phyloP scores from a whole-genome alignment of 2,329 filamentous ascomycete genomes.

The Torrubiellomyces zombiae region DNA sequence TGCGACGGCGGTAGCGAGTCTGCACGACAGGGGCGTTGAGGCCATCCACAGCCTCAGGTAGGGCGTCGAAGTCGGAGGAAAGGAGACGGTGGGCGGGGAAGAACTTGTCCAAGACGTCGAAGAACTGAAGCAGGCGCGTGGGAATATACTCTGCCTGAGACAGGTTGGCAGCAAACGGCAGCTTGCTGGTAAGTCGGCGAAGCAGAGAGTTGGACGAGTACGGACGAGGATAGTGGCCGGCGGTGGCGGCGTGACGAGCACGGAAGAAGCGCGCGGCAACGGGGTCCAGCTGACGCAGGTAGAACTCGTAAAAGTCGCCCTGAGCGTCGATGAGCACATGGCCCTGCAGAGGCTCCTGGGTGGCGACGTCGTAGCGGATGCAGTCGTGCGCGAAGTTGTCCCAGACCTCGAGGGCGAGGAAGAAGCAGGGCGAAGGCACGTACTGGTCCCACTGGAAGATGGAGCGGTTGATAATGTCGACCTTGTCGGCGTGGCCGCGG shows the following conservation, averaged over 20 bases:
- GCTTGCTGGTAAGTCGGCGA: constrained; percentile 41
- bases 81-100: constrained; percentile 84
- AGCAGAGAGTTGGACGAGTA: constrained; percentile 36
- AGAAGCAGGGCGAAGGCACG: constrained; percentile 90
- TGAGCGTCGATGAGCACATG: constrained; percentile 69
- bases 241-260: constrained; percentile 63
- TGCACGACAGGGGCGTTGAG: constrained; percentile 92
- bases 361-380: constrained; percentile 73
- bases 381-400: constrained; percentile 96
- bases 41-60: constrained; percentile 70
- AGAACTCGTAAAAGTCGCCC: constrained; percentile 93
- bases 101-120: constrained; percentile 71
- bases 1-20: constrained; percentile 74
- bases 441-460: constrained; percentile 87
- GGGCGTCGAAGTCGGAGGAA: constrained; percentile 74
- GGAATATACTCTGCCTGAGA: constrained; percentile 84
- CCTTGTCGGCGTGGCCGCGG: constrained; percentile 64
- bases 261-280: constrained; percentile 68
- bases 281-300: constrained; percentile 64
- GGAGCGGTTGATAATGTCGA: constrained; percentile 87
- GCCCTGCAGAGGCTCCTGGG: constrained; percentile 72
- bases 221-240: constrained; percentile 45
- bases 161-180: constrained; percentile 62
- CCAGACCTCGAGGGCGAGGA: constrained; percentile 93
- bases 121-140: constrained; percentile 90